These are phyloP conservation scores for Beauveria sp. DNA, from an alignment of 2,329 filamentous ascomycete species.

Conservation along the genomic window DNA sequence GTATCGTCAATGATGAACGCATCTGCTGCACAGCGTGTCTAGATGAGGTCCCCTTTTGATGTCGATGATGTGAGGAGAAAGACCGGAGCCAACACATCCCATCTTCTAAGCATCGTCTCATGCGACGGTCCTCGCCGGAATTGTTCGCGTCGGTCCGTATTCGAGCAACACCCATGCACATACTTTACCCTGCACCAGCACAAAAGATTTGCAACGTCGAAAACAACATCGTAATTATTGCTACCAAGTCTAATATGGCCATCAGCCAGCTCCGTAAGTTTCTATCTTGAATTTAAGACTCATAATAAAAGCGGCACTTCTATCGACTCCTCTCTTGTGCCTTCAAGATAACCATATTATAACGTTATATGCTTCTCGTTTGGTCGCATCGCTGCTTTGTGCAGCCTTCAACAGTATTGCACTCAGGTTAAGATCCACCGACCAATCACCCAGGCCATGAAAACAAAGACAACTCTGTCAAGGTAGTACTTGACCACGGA, in stretches of 20 bases:
- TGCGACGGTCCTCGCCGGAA: neutral
- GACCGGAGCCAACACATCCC: no score
- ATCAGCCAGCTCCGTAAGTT: slow-evolving; percentile 8
- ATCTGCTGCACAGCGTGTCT: neutral
- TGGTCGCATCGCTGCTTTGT: neutral
- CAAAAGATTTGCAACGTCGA: neutral
- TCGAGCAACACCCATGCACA: no score
- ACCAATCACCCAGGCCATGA: neutral
- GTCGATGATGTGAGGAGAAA: neutral
- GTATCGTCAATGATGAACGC: neutral
- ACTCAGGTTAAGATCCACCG: neutral
- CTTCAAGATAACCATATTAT: slow-evolving; percentile 12
- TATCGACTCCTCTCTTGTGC: neutral
- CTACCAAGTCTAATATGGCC: slow-evolving; percentile 10
- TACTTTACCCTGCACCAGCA: neutral
- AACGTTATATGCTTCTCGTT: neutral
- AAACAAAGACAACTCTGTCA: neutral
- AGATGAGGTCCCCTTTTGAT: neutral
- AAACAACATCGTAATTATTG: slow-evolving; percentile 7
- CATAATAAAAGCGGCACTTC: slow-evolving; percentile 10
- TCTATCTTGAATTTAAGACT: slow-evolving; percentile 8
- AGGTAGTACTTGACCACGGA: neutral
- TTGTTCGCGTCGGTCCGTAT: neutral
- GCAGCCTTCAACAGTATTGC: no score
- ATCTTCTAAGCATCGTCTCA: no score